Conservation (phyloP, 2,329 filamentous ascomycete species). For the Arthrobotrys megalospora region DNA sequence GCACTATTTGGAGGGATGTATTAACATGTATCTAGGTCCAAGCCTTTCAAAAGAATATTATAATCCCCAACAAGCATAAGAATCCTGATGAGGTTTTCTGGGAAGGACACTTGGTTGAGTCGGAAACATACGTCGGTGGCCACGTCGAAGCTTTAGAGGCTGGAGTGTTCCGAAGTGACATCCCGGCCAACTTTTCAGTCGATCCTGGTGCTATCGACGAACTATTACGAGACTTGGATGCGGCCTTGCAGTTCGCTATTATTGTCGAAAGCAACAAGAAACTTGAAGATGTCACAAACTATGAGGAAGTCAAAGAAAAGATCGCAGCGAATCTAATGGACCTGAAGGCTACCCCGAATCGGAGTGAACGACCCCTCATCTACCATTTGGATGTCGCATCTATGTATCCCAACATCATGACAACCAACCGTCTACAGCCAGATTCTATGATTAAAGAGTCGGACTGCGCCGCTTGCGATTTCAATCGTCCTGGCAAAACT, state of each 20-base stretch:
- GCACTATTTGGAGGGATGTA: constrained; percentile 30
- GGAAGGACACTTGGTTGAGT: constrained; percentile 95
- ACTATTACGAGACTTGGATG: constrained; percentile 86
- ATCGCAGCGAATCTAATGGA: constrained; percentile 80
- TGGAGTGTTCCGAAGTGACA: constrained; percentile 95
- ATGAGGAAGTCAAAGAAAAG: constrained; percentile 85
- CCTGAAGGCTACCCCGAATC: constrained; percentile 85
- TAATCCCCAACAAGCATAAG: constrained; percentile 95
- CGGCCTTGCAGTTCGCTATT: constrained; percentile 88
- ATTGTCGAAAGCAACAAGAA: constrained; percentile 87
- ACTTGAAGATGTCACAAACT: constrained; percentile 83
- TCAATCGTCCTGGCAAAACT: constrained; percentile 96
- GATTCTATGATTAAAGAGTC: constrained; percentile 99
- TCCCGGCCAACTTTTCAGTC: constrained; percentile 93
- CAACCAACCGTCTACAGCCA: constrained; percentile 94
- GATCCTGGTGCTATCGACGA: constrained; percentile 92
- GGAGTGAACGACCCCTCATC: constrained; percentile 88
- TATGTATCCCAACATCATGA: constrained; percentile 99
- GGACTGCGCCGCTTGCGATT: constrained; percentile 96
- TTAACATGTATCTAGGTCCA: constrained; percentile 72
- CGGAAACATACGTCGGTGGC: constrained; percentile 97
- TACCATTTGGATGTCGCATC: constrained; percentile 99
- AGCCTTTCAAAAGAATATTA: constrained; percentile 90
- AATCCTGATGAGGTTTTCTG: constrained; percentile 93
- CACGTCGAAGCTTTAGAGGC: constrained; percentile 99